Base-by-base conservation (phyloP, 2,329 filamentous ascomycete genomes). In the Triangularia verruculosa region DNA sequence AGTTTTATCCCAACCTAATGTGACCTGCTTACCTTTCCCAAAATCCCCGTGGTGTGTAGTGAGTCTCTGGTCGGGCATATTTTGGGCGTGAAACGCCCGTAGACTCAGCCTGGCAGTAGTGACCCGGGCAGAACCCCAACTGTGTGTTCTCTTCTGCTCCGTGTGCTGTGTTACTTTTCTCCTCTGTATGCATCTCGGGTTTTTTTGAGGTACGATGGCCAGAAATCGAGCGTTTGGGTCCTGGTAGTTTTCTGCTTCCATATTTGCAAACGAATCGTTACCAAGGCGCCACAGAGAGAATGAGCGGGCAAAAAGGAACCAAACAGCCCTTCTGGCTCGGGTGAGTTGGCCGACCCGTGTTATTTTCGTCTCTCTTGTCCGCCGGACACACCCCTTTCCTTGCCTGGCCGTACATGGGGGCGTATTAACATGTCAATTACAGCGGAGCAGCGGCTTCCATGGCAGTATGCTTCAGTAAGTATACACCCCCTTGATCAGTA, bases 381-480 rank as follows among this genome's bases (percentile, higher is more conserved):
- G 17, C 20, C 22, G 30, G 47, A 34, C 25, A 13, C 28, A n/a
- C 25, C 58, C 58, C 51, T 12, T 25, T 15, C 34, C 15, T 27
- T 15, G 15, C 7, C 51, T 27, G 9, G 11, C 22, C 22, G 8
- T 54, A n/a, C 51, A 12, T 15, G 6, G 51, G 15, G 11, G 4
- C 5, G 17, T 47, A 47, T 47, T 47, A 20, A 47, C 39, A 47
- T 8, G n/a, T 6, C 9, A 34, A 43, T 24, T n/a, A 39, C 56
- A 70, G 68, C 43, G 67, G 68, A 54, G 68, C 68, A 4, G 68
- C 68, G 32, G 68, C 68, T 27, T 70, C 68, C 20, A 67, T 70
- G 64, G 67, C 68, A 53, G 68, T 70, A 12, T 68, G 68, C 61
- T 70, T 70, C 60, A 70, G 67, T 70, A 65, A 53, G 68, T 66